These are phyloP conservation scores for Alternaria ventricosa DNA, from an alignment of 2,329 filamentous ascomycete genomes.

Conservation along the genomic window DNA sequence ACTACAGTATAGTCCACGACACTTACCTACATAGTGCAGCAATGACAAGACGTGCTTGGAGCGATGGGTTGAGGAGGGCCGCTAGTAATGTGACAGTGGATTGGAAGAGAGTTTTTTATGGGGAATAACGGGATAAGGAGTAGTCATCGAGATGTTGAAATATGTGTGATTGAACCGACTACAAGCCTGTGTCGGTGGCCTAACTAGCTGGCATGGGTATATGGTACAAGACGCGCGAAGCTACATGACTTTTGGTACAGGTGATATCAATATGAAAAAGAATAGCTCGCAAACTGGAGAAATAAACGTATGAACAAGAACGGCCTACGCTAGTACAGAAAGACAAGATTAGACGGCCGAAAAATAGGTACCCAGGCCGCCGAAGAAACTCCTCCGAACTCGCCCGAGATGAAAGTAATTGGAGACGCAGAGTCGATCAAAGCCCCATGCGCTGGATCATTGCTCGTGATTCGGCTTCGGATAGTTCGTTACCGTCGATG, in stretches of 20 bases:
- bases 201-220: not conserved
- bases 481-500: conserved; percentile 39
- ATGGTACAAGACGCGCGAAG: not conserved
- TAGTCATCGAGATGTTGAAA: not conserved
- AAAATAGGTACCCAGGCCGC: not conserved
- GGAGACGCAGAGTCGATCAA: conserved; percentile 10
- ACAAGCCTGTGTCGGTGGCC: not conserved
- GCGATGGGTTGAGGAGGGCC: conserved; percentile 1
- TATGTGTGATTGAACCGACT: not conserved
- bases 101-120: not conserved
- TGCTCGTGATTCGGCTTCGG: conserved; percentile 37
- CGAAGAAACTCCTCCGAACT: not conserved
- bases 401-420: not conserved
- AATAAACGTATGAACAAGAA: conserved; percentile 3
- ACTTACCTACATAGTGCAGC: not conserved
- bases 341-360: not conserved
- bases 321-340: not conserved
- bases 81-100: conserved; percentile 1
- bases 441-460: conserved; percentile 44
- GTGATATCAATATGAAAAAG: not conserved
- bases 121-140: not conserved
- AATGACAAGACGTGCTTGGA: not conserved
- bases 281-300: not conserved
- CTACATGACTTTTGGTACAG: not conserved
- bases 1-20: not conserved